Percentiles rank a stretch among this genome's conserved stretches.
These are phyloP conservation scores for Phlegmacium glaucopus DNA, from an alignment of 768 basidiomycete species.

Conservation along the genomic window DNA sequence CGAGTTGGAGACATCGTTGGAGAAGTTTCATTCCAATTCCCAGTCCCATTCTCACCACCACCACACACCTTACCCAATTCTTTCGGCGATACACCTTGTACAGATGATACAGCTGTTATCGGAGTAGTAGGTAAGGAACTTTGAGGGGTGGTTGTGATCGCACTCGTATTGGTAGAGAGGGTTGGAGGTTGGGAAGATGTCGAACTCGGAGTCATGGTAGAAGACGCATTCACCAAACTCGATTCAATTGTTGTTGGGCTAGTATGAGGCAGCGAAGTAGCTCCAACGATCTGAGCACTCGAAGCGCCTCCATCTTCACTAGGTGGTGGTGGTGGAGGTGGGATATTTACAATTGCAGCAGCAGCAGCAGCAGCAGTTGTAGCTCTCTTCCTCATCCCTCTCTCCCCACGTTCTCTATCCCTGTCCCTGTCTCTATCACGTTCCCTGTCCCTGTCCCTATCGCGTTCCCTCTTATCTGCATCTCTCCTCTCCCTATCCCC, in stretches of 20 bases:
- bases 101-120: too few relatives aligned
- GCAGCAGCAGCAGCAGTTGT: not conserved
- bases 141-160: too few relatives aligned
- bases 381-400: slow-evolving; percentile 21
- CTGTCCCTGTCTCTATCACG: slow-evolving; percentile 25
- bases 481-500: slow-evolving; percentile 15
- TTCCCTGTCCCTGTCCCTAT: slow-evolving; percentile 5
- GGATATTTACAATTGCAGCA: slow-evolving; percentile 10
- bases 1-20: too few relatives aligned
- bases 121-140: too few relatives aligned
- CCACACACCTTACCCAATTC: slow-evolving; percentile 12
- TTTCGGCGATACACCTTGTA: too few relatives aligned
- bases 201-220: slow-evolving; percentile 17
- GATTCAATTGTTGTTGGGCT: too few relatives aligned
- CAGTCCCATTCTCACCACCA: not conserved
- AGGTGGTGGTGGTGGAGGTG: slow-evolving; percentile 27
- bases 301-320: slow-evolving; percentile 19
- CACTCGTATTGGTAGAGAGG: too few relatives aligned
- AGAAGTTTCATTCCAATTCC: not conserved
- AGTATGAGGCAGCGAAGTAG: not conserved
- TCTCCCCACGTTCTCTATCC: slow-evolving; percentile 13
- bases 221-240: slow-evolving; percentile 13
- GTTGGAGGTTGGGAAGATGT: slow-evolving; percentile 9
- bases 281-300: not conserved
- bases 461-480: slow-evolving; percentile 2